Evolutionary conservation across 331 rosid species (phyloP).

Genomic region (Quercus tomentella): DNA sequence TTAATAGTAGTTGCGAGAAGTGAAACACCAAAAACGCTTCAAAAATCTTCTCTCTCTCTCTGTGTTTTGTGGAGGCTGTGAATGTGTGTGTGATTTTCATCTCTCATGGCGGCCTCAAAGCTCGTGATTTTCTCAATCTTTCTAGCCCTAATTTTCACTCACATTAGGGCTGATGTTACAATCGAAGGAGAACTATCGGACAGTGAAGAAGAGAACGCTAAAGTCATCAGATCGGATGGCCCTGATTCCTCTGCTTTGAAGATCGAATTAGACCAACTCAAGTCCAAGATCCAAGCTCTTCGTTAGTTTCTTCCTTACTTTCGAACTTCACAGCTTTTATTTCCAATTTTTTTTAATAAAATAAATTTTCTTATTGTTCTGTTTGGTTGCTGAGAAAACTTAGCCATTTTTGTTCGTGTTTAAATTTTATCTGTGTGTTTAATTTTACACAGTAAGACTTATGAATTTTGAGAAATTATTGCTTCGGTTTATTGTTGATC

Average conservation of each 20-base stretch:
- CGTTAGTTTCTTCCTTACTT: slow-evolving; percentile 41
- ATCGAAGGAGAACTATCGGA: slow-evolving; percentile 14
- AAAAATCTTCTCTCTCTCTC: neutral
- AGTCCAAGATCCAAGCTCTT: slow-evolving; percentile 70
- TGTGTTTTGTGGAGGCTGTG: slow-evolving; percentile 48
- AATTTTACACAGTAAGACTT: neutral
- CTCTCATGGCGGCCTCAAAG: slow-evolving; percentile 72
- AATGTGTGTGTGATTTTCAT: slow-evolving; percentile 6
- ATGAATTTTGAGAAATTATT: neutral
- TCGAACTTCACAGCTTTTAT: neutral
- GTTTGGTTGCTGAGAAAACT: slow-evolving; percentile 8
- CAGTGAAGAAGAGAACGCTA: slow-evolving; percentile 13
- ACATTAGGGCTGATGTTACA: slow-evolving; percentile 46
- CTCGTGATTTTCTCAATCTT: slow-evolving; percentile 42
- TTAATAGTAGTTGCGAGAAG: neutral
- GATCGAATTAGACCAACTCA: slow-evolving; percentile 74
- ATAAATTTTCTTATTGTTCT: neutral
- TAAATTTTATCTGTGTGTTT: neutral
- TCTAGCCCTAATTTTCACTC: slow-evolving; percentile 42
- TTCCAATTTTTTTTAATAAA: neutral
- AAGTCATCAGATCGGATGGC: slow-evolving; percentile 23
- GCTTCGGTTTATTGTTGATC: neutral
- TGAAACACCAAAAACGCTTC: neutral
- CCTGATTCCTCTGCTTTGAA: slow-evolving; percentile 46
- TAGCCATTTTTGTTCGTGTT: neutral